phyloP scores from a whole-genome alignment of 768 basidiomycete species.

The Xerocomellus amylosporus region DNA sequence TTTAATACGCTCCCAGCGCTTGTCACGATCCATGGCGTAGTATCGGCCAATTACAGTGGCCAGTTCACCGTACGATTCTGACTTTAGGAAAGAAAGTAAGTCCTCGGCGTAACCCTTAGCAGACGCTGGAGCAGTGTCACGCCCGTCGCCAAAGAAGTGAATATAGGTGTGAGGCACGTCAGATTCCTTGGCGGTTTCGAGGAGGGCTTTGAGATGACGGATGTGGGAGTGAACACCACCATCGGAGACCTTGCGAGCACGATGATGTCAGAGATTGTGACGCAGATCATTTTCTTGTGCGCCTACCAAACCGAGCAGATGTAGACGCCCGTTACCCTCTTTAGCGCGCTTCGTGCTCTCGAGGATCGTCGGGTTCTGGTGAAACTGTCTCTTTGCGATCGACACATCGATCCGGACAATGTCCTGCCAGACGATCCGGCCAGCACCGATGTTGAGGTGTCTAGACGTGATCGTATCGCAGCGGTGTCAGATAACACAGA shows the following conservation, averaged over 20 bases:
- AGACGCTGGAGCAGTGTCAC: conserved; percentile 89
- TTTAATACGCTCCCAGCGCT: conserved; percentile 94
- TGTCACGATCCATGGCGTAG: conserved; percentile 97
- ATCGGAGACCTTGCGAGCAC: conserved; percentile 67
- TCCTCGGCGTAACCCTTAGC: conserved; percentile 75
- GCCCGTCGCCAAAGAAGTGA: conserved; percentile 94
- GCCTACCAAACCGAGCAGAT: conserved; percentile 82
- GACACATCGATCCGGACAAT: conserved; percentile 93
- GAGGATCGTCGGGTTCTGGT: conserved; percentile 72
- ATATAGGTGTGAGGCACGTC: conserved; percentile 84
- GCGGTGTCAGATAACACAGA: conserved; percentile 1
- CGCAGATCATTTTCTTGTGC: background rate
- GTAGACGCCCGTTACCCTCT: conserved; percentile 76
- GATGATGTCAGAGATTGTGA: conserved; percentile 2
- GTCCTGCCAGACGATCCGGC: conserved; percentile 95
- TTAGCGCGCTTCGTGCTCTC: conserved; percentile 76
- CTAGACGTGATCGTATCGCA: conserved; percentile 37
- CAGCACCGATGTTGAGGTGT: conserved; percentile 93
- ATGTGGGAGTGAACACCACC: conserved; percentile 98
- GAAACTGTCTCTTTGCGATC: conserved; percentile 86
- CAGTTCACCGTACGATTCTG: conserved; percentile 76
- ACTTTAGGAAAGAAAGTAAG: conserved; percentile 70
- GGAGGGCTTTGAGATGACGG: conserved; percentile 81
- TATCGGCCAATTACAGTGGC: conserved; percentile 87
- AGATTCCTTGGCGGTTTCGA: conserved; percentile 85